Base-by-base conservation (phyloP, 140 eudicot species). In the Bidens hawaiensis region DNA sequence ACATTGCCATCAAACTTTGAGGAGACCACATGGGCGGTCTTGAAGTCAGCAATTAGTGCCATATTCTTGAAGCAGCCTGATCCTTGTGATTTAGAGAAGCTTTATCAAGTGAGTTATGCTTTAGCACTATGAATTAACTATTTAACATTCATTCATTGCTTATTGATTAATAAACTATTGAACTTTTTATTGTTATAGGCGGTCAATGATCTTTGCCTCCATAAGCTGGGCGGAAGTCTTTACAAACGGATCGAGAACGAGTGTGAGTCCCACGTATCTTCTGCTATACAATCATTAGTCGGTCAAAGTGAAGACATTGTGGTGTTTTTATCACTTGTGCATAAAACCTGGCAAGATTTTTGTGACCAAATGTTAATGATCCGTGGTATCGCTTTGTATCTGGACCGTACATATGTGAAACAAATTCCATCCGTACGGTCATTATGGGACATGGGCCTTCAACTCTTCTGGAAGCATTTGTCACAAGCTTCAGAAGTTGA, bases 351-450 rank as follows among this genome's bases (percentile, higher is more conserved):
- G 59, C 56, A 64, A 19, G 95, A 84, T 67, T 84, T 82, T 65
- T 87, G 98, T 78, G 94, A 85, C 27, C 98, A 91, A 70, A 87
- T 82, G 91, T 75, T 85, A 66, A 81, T 89, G 97, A 89, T 89
- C 26, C 97, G 97, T 45, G 86, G 95, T 27, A 85, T 89, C 62
- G 97, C 97, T 5, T 70, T 86, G 71, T 85, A 76, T 79, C 90
- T 86, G 33, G 95, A 91, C 51, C 86, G 94, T 56, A 87, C 90
- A 28, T 84, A 91, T 64, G 88, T 82, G 69, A 87, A 90, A 64
- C 97, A 90, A 77, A 81, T 85, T 49, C 79, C 90, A 25, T 75
- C 73, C 70, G 85, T 86, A 27, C 79, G 85, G 10, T 90, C 97
- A 14, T 82, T 86, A 65, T 90, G 95, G 95, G 95, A 83, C 79